Percentiles rank a stretch among this genome's conserved stretches.
These are phyloP conservation scores for Mortierella polycephala DNA, from an alignment of 371 early-diverging fungal species.

Conservation along the genomic window DNA sequence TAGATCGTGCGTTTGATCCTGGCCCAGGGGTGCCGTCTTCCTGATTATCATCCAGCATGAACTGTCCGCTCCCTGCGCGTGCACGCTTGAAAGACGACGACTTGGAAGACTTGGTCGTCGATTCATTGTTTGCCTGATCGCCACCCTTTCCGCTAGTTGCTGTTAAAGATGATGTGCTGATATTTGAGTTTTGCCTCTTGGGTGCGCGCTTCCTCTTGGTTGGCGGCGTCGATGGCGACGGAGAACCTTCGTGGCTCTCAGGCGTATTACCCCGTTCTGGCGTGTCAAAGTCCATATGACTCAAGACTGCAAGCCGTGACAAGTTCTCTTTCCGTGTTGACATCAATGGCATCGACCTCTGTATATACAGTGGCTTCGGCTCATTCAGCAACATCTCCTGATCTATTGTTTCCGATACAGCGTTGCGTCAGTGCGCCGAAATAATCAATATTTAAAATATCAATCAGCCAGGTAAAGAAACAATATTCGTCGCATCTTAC, in stretches of 20 bases:
- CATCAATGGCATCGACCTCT: constrained; percentile 15
- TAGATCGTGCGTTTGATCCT: constrained; percentile 15
- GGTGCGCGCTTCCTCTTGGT: constrained; percentile 22
- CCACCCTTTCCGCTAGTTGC: background rate
- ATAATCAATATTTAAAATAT: background rate
- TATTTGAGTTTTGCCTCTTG: constrained; percentile 1
- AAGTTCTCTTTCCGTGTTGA: constrained; percentile 23
- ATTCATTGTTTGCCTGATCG: background rate
- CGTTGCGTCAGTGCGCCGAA: too few species aligned
- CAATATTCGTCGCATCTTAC: constrained; percentile 6
- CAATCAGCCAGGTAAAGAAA: too few species aligned
- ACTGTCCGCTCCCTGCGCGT: constrained; percentile 6
- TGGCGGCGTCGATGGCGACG: constrained; percentile 16
- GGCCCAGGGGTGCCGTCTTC: constrained; percentile 6
- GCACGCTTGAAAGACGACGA: constrained; percentile 4
- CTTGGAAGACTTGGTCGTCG: background rate
- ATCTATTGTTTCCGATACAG: constrained; percentile 18
- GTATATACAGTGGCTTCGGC: constrained; percentile 24
- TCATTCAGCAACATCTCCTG: constrained; percentile 53
- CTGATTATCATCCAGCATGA: background rate
- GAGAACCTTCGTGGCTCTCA: constrained; percentile 37
- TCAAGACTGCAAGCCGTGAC: constrained; percentile 42
- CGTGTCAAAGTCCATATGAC: constrained; percentile 31
- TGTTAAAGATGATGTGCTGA: background rate
- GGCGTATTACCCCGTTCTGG: constrained; percentile 54